Base-by-base conservation (phyloP, 1,284 basidiomycete species). In the Wolfiporia cocos region DNA sequence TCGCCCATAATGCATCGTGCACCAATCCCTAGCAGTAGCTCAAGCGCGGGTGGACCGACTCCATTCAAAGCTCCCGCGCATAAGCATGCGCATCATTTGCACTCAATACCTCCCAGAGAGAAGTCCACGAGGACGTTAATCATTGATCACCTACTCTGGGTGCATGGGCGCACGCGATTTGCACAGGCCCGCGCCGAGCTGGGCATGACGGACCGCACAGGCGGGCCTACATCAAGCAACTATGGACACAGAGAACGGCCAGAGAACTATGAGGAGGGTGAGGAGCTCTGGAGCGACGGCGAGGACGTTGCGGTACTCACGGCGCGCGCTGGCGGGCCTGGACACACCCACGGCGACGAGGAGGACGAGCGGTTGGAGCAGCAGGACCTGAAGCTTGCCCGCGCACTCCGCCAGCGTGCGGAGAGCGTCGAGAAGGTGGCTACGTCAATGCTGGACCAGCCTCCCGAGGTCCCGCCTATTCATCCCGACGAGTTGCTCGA, bases 121-220 rank as follows among this genome's bases (percentile, higher is more conserved):
- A 89, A 86, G 67, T 86, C 79, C 33, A 88, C 82, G 21, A 69
- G 82, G 43, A 90, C 82, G 17, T 70, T 90, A 39, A 89, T 90
- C 50, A 76, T 90, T 44, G 86, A 90, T 62, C 83, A 90, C 61
- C 76, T 87, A 68, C 67, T 89, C 43, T 89, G 83, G 85, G 81
- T 83, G 4, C 87, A 90, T 61, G 78, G 74, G 4, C 71, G 81
- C 46, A 86, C 87, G n/a, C 75, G 86, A 44, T 84, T 87, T 51
- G 78, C 81, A 9, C 86, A 88, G 57, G 86, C 82, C 3, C 74
- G 86, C 21, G 84, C 84, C 30, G 87, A 88, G 58, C 74, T 90
- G 20, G 79, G 85, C 38, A 81, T 89, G 80, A 77, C 81, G n/a
- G 78, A 86, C 59, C 75, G 76, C 48, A 81, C 83, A 1, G 84